Conservation (phyloP, 371 early-diverging fungal genomes). For the Lichtheimia ramosa region DNA sequence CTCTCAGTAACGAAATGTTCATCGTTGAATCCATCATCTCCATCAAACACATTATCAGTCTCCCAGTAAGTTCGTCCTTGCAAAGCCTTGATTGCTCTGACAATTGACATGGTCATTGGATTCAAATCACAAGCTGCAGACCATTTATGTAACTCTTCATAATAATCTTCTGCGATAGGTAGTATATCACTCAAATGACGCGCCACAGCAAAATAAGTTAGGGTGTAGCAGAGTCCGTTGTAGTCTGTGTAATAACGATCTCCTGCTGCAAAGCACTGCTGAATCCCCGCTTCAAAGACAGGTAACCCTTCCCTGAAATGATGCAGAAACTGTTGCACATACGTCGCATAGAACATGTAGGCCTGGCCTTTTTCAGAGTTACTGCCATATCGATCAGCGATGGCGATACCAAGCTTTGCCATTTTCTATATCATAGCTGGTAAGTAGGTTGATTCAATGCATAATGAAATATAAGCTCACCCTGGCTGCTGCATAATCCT, state of each 20-base stretch:
- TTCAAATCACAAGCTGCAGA: conserved; percentile 32
- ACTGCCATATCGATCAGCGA: conserved; percentile 26
- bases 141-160: conserved; percentile 41
- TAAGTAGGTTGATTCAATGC: too few relatives aligned
- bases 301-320: conserved; percentile 25
- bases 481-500: conserved; percentile 21
- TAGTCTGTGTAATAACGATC: conserved; percentile 43
- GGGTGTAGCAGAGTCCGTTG: conserved; percentile 25
- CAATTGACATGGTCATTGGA: conserved; percentile 32
- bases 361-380: conserved; percentile 36
- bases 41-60: conserved; percentile 31
- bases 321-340: conserved; percentile 31
- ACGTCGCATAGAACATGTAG: conserved; percentile 22
- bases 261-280: conserved; percentile 23
- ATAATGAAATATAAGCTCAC: background rate
- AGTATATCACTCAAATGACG: conserved; percentile 20
- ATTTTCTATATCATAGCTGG: conserved; percentile 20
- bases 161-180: conserved; percentile 30
- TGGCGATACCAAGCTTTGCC: conserved; percentile 26
- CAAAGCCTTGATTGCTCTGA: conserved; percentile 37
- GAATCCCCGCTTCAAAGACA: conserved; percentile 5
- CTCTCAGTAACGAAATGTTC: conserved; percentile 36
- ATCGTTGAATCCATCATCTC: conserved; percentile 47
- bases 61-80: conserved; percentile 36
- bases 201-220: conserved; percentile 18